These are phyloP conservation scores for Cytidiella melzeri DNA, from an alignment of 768 basidiomycete species.

Conservation along the genomic window DNA sequence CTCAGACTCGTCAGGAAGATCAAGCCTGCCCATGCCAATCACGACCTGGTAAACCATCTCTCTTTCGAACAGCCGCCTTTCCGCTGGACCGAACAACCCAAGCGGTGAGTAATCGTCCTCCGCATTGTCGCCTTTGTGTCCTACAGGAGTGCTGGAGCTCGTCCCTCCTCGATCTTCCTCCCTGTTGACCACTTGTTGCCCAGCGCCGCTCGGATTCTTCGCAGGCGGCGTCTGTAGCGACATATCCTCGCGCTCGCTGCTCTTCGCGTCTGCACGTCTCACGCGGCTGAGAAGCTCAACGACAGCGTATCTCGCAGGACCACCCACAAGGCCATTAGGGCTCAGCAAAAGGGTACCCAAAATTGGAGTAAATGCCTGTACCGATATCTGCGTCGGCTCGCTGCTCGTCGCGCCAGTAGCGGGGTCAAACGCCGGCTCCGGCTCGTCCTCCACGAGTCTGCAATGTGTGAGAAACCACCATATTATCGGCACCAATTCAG, in stretches of 20 bases:
- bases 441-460: constrained; percentile 23
- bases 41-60: constrained; percentile 85
- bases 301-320: constrained; percentile 66
- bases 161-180: constrained; percentile 2
- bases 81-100: constrained; percentile 46
- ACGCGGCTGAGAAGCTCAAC: constrained; percentile 74
- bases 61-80: constrained; percentile 64
- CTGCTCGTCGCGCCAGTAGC: not conserved
- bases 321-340: constrained; percentile 66
- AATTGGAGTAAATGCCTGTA: constrained; percentile 87
- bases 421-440: not conserved
- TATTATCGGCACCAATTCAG: constrained; percentile 72
- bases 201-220: not conserved
- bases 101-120: constrained; percentile 27
- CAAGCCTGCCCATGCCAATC: constrained; percentile 81
- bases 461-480: constrained; percentile 83
- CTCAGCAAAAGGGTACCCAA: constrained; percentile 85
- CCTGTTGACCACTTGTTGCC: not conserved
- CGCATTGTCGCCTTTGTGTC: constrained; percentile 10
- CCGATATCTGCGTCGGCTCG: constrained; percentile 48
- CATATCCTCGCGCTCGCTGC: constrained; percentile 7
- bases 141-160: not conserved
- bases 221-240: not conserved
- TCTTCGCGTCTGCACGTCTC: constrained; percentile 47
- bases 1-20: constrained; percentile 20